A percentile compares a stretch with the other conserved stretches of the same genome.
Conservation (phyloP, 352 stramenopile species). For the Chrysophaeum taylorii region DNA sequence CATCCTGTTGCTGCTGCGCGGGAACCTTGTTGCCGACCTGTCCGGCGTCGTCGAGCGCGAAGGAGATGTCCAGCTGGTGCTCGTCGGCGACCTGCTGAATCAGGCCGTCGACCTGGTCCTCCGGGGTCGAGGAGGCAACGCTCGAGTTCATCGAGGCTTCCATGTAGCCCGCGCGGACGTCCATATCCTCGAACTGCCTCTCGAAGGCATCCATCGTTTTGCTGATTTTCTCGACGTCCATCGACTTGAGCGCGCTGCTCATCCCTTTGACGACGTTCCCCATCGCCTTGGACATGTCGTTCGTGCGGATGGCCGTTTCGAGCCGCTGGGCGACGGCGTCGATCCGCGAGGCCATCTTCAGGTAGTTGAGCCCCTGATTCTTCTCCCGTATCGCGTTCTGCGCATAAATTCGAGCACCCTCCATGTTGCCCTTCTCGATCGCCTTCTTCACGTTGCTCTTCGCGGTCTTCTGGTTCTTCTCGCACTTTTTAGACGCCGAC, state of each 20-base stretch:
- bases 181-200: constrained; percentile 96
- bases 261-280: constrained; percentile 89
- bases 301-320: constrained; percentile 92
- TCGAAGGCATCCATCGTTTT: constrained; percentile 96
- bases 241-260: constrained; percentile 85
- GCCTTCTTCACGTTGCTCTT: constrained; percentile 93
- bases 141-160: constrained; percentile 90
- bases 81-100: constrained; percentile 95
- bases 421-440: constrained; percentile 75
- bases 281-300: constrained; percentile 76
- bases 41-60: constrained; percentile 78
- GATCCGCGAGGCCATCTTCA: constrained; percentile 85
- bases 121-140: constrained; percentile 84
- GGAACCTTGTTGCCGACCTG: constrained; percentile 65
- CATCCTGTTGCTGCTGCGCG: constrained; percentile 61
- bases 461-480: constrained; percentile 87
- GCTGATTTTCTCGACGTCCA: constrained; percentile 94
- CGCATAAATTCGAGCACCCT: constrained; percentile 93
- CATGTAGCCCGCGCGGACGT: constrained; percentile 95
- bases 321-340: constrained; percentile 87
- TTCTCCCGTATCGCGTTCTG: constrained; percentile 79
- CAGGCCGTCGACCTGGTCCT: constrained; percentile 89
- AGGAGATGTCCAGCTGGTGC: constrained; percentile 85
- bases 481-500: constrained; percentile 85
- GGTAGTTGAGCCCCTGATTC: constrained; percentile 84